phyloP scores from a whole-genome alignment of 2,329 filamentous ascomycete species.

The Epichloe sylvatica region DNA sequence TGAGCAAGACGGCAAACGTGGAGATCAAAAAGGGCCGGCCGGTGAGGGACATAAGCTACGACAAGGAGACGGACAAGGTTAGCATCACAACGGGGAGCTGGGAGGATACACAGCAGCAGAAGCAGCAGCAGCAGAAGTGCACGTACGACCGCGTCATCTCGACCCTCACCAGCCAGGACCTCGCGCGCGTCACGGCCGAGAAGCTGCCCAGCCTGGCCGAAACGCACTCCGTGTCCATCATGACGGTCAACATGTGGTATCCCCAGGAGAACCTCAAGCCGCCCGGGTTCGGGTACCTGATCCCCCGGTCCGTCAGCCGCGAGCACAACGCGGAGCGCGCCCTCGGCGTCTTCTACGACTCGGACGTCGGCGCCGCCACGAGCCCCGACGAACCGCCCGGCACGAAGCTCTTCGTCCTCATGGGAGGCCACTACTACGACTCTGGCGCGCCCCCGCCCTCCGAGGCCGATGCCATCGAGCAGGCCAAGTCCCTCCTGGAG shows the following conservation, averaged over 20 bases:
- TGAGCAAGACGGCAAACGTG: constrained; percentile 44
- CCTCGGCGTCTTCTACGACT: constrained; percentile 88
- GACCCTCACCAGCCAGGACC: constrained; percentile 40
- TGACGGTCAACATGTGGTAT: constrained; percentile 87
- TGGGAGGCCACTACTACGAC: constrained; percentile 81
- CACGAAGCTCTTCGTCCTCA: constrained; percentile 85
- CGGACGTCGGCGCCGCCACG: constrained; percentile 35
- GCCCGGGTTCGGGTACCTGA: constrained; percentile 78
- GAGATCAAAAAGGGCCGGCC: constrained; percentile 36
- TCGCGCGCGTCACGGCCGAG: constrained; percentile 23
- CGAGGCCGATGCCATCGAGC: constrained; percentile 49
- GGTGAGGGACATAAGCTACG: constrained; percentile 33
- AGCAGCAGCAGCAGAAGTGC: background rate
- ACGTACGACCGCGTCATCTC: constrained; percentile 48
- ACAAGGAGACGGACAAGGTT: constrained; percentile 23
- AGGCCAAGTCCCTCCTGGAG: constrained; percentile 56
- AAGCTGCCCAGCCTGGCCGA: constrained; percentile 35
- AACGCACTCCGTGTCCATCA: constrained; percentile 62
- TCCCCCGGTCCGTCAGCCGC: constrained; percentile 57
- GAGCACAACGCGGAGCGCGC: constrained; percentile 68
- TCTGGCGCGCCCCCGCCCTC: constrained; percentile 35
- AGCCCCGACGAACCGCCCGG: constrained; percentile 43
- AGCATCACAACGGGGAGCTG: constrained; percentile 10
- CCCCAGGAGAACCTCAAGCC: constrained; percentile 46
- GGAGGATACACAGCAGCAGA: background rate